phyloP scores from a whole-genome alignment of 495 filamentous ascomycete species.

The Daldinia loculata region DNA sequence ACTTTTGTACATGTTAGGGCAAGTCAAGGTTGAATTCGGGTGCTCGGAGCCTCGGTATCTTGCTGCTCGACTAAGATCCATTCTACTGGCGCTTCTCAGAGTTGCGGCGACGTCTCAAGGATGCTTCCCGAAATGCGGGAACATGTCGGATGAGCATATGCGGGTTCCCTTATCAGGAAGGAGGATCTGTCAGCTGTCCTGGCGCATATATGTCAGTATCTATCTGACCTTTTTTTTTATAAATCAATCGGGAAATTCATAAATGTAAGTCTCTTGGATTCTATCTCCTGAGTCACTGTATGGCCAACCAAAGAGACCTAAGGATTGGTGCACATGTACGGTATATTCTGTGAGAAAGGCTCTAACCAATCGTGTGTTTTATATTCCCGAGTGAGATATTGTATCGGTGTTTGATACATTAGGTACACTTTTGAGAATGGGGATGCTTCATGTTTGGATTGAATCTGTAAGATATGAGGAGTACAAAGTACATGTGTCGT shows the following conservation, averaged over 20 bases:
- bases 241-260: background rate
- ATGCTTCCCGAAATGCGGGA: background rate
- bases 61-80: background rate
- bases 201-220: background rate
- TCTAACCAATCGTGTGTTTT: background rate
- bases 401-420: background rate
- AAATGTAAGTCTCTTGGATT: background rate
- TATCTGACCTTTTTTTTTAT: background rate
- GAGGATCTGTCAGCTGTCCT: background rate
- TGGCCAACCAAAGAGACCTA: background rate
- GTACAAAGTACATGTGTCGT: background rate
- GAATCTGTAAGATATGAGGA: too few species aligned
- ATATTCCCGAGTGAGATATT: background rate
- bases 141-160: background rate
- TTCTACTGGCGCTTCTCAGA: conserved; percentile 4
- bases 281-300: background rate
- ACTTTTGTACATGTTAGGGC: background rate
- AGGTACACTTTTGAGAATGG: background rate
- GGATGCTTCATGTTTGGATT: background rate
- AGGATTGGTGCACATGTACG: background rate
- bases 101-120: conserved; percentile 2
- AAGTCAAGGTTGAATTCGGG: conserved; percentile 5
- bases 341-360: background rate
- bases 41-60: conserved; percentile 27
- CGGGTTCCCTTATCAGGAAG: conserved; percentile 26